Percentiles rank a stretch among this genome's conserved stretches.
Conservation (phyloP, 768 basidiomycete species). For the Pseudohyphozyma bogoriensis region DNA sequence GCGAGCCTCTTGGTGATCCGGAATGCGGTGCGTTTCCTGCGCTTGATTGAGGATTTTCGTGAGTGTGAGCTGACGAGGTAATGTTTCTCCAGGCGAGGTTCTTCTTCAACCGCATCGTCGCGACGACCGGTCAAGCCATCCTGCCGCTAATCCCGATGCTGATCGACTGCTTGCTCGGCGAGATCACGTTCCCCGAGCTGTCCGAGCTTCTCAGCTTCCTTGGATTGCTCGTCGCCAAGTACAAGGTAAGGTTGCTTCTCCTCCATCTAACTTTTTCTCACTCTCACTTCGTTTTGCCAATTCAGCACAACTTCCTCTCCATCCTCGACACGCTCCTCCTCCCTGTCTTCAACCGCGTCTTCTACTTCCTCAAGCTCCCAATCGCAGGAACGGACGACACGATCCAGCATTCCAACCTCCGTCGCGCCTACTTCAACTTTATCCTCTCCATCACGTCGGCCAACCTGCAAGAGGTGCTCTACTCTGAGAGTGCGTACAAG, state of each 20-base stretch:
- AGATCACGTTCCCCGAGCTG: constrained; percentile 84
- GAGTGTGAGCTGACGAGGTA: neutral
- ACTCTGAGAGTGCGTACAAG: constrained; percentile 64
- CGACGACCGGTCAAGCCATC: constrained; percentile 73
- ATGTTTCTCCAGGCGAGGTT: constrained; percentile 59
- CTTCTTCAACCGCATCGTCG: constrained; percentile 85
- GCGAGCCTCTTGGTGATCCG: constrained; percentile 75
- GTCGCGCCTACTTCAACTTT: constrained; percentile 75
- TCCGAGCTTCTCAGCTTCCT: constrained; percentile 95
- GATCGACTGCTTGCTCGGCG: constrained; percentile 78
- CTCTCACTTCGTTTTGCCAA: neutral
- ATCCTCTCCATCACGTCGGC: constrained; percentile 69
- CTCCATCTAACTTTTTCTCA: neutral
- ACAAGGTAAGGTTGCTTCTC: constrained; percentile 53
- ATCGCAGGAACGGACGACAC: constrained; percentile 77
- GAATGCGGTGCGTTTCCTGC: constrained; percentile 63
- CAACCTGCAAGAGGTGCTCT: constrained; percentile 72
- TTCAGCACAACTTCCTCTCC: constrained; percentile 68
- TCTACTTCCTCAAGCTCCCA: constrained; percentile 65
- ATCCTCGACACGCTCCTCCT: constrained; percentile 84
- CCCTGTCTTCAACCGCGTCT: constrained; percentile 74
- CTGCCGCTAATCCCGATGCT: constrained; percentile 78
- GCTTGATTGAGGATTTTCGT: too few relatives aligned
- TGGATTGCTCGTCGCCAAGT: constrained; percentile 74
- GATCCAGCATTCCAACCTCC: constrained; percentile 64